Evolutionary conservation across 345 rosid species (phyloP), one percentile per base, ranked within the genome.

Genomic region (Citrus trifoliata): DNA sequence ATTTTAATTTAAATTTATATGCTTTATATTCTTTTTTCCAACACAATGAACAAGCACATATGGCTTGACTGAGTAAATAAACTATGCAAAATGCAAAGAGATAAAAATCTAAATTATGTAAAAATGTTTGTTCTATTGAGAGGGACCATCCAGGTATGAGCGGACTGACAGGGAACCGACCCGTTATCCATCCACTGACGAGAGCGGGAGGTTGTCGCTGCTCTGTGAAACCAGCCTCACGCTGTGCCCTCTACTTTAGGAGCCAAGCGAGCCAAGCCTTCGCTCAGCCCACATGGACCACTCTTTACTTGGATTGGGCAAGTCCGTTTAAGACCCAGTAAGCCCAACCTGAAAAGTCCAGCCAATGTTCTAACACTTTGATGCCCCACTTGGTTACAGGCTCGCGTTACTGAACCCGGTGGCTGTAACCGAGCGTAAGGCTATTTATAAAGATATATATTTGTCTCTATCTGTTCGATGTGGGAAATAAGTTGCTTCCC

Each of bases 221-320:
- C 85, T 85, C 85, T 81, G 83, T 87, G 82, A 87, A 74, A 42
- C 90, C 88, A 88, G 86, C 88, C 88, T 86, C 85, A 81, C 56
- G 48, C 48, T 12, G 48, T 42, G 16, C 48, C 16, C 48, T 42
- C 48, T 16, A 3, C 48, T 42, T 42, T 78, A 85, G 1, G 73
- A 71, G 0, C 18, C 53, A 25, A 0, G 55, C 0, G 4, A 16
- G 13, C 83, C 37, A 0, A 18, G 65, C 86, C 64, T 85, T 79
- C 80, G 88, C 74, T 7, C 7, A 8, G 38, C 4, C 7, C 62
- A 0, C 83, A 16, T 0, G 12, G 6, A 16, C 28, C 76, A 33
- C 88, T 84, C 85, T 40, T 16, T 21, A 69, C 88, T 85, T 83
- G 78, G 88, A 42, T 2, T 12, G 48, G 48, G 48, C 48, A 3